phyloP scores from a whole-genome alignment of 169 alveolate genomes.

The Cryptosporidium sp. region DNA sequence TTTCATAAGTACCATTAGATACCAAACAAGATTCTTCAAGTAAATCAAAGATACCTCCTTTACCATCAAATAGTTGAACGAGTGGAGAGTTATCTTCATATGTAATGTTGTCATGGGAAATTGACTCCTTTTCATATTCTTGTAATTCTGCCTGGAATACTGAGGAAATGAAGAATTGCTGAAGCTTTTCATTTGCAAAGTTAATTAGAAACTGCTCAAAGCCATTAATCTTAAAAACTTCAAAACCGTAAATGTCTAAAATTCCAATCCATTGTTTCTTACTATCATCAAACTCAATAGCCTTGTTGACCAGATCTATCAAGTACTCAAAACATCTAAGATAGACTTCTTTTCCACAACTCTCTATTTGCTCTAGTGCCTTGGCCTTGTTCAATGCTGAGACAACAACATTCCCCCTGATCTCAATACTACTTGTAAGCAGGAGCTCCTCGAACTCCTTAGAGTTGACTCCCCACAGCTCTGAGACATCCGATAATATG shows the following conservation, averaged over 20 bases:
- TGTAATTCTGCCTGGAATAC: constrained; percentile 92
- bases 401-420: constrained; percentile 43
- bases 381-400: constrained; percentile 77
- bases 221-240: constrained; percentile 94
- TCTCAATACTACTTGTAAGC: constrained; percentile 64
- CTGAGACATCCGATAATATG: constrained; percentile 48
- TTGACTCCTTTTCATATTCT: constrained; percentile 85
- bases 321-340: constrained; percentile 82
- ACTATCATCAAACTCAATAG: constrained; percentile 81
- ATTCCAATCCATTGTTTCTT: constrained; percentile 91
- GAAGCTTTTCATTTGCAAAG: constrained; percentile 97
- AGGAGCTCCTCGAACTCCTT: constrained; percentile 53
- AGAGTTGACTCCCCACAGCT: constrained; percentile 51
- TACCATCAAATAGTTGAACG: constrained; percentile 67
- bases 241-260: constrained; percentile 99
- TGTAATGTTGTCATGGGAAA: constrained; percentile 65
- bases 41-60: constrained; percentile 78
- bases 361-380: constrained; percentile 72
- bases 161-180: constrained; percentile 91
- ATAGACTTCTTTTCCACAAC: constrained; percentile 84
- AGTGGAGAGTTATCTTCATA: constrained; percentile 64
- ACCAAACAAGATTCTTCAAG: constrained; percentile 79
- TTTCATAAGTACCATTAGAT: constrained; percentile 78
- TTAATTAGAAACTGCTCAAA: constrained; percentile 98
- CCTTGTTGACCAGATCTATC: constrained; percentile 82